phyloP scores from a whole-genome alignment of 1,284 basidiomycete species.

The Cutaneotrichosporon spelunceum region DNA sequence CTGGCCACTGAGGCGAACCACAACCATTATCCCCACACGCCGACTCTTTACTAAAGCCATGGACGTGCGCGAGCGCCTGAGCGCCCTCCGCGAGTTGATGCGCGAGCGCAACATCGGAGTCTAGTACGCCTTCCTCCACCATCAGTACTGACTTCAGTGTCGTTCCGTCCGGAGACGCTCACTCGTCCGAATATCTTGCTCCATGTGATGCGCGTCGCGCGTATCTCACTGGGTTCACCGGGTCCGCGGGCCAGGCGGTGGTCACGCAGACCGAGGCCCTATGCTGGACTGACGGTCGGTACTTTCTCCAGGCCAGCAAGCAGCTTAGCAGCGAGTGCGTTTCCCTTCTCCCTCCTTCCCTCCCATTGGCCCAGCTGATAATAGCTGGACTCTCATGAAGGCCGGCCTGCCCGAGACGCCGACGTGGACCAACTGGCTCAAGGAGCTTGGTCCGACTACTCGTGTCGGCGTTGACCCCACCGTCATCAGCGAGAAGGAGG shows the following conservation, averaged over 20 bases:
- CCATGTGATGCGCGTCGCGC: slow-evolving; percentile 76
- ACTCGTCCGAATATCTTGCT: slow-evolving; percentile 86
- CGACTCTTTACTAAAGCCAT: slow-evolving; percentile 16
- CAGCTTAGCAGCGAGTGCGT: slow-evolving; percentile 71
- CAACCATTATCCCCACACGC: slow-evolving; percentile 19
- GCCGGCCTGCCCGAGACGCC: slow-evolving; percentile 80
- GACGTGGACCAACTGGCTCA: slow-evolving; percentile 82
- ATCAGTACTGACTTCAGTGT: slow-evolving; percentile 51
- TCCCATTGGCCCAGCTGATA: slow-evolving; percentile 6
- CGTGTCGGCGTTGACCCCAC: slow-evolving; percentile 78
- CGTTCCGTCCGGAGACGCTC: slow-evolving; percentile 83
- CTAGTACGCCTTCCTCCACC: slow-evolving; percentile 13
- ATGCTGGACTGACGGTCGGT: slow-evolving; percentile 78
- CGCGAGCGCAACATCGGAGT: slow-evolving; percentile 28
- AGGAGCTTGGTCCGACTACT: slow-evolving; percentile 60
- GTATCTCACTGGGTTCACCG: slow-evolving; percentile 88
- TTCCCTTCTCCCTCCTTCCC: background rate
- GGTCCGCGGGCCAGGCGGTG: slow-evolving; percentile 84
- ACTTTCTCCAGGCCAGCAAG: slow-evolving; percentile 86
- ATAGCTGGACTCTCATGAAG: slow-evolving; percentile 90
- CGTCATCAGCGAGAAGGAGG: slow-evolving; percentile 61
- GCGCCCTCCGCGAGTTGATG: slow-evolving; percentile 24
- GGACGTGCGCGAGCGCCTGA: slow-evolving; percentile 24
- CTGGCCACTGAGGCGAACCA: background rate
- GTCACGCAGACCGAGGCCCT: slow-evolving; percentile 67